Evolutionary conservation across 2,329 filamentous ascomycete genomes (phyloP).

Genomic region (Shiraia sp.): DNA sequence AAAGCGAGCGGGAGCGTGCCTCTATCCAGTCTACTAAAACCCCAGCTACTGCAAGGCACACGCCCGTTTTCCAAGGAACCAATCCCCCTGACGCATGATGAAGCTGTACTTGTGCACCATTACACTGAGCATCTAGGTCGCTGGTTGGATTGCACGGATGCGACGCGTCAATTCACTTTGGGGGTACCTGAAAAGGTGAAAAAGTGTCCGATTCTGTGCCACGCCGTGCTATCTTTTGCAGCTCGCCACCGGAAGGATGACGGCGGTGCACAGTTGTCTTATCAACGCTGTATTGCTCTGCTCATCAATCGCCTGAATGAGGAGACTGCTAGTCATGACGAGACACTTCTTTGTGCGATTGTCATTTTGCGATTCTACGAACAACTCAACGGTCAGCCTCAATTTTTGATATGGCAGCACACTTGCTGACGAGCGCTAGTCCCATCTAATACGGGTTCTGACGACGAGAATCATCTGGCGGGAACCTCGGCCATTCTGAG

Average conservation of each 20-base stretch:
- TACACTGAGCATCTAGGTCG: conserved; percentile 35
- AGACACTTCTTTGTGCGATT: conserved; percentile 35
- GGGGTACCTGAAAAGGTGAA: conserved; percentile 33
- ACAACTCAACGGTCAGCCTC: conserved; percentile 30
- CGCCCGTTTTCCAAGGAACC: conserved; percentile 7
- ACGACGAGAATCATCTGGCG: conserved; percentile 34
- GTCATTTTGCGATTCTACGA: conserved; percentile 39
- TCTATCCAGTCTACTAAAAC: conserved; percentile 12
- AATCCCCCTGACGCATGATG: conserved; percentile 20
- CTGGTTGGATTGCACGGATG: conserved; percentile 39
- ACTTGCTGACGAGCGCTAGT: conserved; percentile 11
- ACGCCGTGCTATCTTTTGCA: conserved; percentile 35
- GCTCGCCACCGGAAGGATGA: conserved; percentile 31
- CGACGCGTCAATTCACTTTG: conserved; percentile 36
- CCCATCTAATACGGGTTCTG: conserved; percentile 29
- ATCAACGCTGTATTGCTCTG: conserved; percentile 34
- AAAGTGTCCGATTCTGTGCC: conserved; percentile 30
- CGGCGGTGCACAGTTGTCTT: conserved; percentile 23
- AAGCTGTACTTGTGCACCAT: conserved; percentile 34
- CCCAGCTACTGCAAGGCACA: conserved; percentile 4
- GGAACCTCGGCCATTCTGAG: conserved; percentile 37
- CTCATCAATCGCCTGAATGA: conserved; percentile 35
- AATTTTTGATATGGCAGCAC: not conserved
- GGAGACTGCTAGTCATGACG: conserved; percentile 30
- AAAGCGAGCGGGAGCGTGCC: conserved; percentile 9